Conservation (phyloP, 768 basidiomycete genomes). For the Collybia mongolica region DNA sequence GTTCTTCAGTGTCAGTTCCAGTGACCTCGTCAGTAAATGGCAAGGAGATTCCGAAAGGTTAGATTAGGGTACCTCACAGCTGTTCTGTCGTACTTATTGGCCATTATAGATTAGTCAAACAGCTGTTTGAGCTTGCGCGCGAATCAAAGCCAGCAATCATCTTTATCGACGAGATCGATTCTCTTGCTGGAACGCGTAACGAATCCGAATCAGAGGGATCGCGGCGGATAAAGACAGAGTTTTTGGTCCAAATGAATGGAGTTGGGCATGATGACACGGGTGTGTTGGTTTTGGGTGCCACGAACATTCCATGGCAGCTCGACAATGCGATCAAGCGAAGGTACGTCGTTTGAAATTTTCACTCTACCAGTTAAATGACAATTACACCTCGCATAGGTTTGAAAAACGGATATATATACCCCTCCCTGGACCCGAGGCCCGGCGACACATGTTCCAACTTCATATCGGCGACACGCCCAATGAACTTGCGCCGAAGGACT, state of each 20-base stretch:
- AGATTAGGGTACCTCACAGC: constrained; percentile 20
- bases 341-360: constrained; percentile 36
- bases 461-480: constrained; percentile 94
- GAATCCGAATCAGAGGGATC: constrained; percentile 98
- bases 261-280: constrained; percentile 98
- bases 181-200: constrained; percentile 89
- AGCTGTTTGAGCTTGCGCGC: constrained; percentile 93
- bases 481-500: constrained; percentile 75
- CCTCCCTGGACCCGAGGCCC: constrained; percentile 88
- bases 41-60: constrained; percentile 98
- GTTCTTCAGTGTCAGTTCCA: constrained; percentile 95
- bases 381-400: constrained; percentile 51
- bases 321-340: constrained; percentile 97
- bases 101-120: constrained; percentile 78
- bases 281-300: constrained; percentile 93
- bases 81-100: neutral
- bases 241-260: constrained; percentile 97
- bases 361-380: neutral
- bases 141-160: constrained; percentile 98
- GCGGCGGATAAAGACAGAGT: constrained; percentile 97
- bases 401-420: constrained; percentile 99
- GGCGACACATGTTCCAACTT: constrained; percentile 94
- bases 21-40: constrained; percentile 98
- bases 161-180: constrained; percentile 99
- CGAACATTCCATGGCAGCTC: constrained; percentile 98